These are phyloP conservation scores for Hypsizygus marmoreus DNA, from an alignment of 768 basidiomycete species.

Conservation along the genomic window DNA sequence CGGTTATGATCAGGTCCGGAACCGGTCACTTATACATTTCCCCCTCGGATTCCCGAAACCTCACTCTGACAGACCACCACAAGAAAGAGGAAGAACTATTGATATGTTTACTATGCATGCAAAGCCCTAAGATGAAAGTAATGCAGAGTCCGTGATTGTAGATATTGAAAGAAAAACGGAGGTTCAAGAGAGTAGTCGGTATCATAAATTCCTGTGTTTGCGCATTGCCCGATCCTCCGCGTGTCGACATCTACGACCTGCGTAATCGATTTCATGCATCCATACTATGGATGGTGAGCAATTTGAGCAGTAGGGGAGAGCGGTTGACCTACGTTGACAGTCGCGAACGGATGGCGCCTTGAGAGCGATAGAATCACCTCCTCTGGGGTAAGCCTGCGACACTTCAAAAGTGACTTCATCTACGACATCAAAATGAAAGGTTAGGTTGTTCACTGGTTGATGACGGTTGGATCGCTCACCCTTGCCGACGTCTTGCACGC, in stretches of 20 bases:
- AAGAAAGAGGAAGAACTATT: too few species aligned
- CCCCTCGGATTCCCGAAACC: conserved; percentile 4
- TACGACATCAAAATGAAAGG: conserved; percentile 24
- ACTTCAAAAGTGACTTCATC: conserved; percentile 74
- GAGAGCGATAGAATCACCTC: conserved; percentile 68
- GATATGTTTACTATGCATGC: neutral
- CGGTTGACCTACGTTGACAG: conserved; percentile 15
- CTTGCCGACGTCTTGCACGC: conserved; percentile 55
- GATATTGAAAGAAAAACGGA: neutral
- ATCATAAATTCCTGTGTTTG: conserved; percentile 17
- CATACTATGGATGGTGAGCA: conserved; percentile 21
- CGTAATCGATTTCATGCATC: conserved; percentile 34
- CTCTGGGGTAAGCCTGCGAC: conserved; percentile 66
- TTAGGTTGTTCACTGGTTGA: neutral
- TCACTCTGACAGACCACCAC: neutral
- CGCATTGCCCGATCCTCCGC: conserved; percentile 31
- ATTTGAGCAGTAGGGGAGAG: neutral
- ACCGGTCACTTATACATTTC: neutral
- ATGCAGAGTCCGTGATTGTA: neutral
- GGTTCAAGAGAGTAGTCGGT: neutral
- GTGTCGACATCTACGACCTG: conserved; percentile 36
- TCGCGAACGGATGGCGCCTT: conserved; percentile 28
- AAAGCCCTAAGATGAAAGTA: neutral
- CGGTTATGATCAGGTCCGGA: conserved; percentile 18
- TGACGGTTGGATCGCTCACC: conserved; percentile 34